Evolutionary conservation across 306 rosid species (phyloP), one percentile per base, ranked within the genome.

Genomic region (Boehmeria nivea): DNA sequence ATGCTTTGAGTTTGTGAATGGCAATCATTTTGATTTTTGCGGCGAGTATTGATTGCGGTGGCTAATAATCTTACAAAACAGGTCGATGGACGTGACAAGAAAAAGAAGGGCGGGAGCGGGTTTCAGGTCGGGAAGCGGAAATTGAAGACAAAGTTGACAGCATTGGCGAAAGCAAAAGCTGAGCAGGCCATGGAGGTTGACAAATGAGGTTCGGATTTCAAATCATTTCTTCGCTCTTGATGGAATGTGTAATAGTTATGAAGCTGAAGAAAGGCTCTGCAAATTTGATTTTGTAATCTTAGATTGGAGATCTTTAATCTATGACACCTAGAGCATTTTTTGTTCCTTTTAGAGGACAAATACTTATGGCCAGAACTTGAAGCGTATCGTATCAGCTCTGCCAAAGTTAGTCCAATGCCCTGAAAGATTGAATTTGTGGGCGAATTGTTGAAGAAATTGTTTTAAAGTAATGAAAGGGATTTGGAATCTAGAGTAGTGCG

Each of bases 131-230:
- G 94, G 59, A 87, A 82, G 82, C 81, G 67, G 67, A 84, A 87
- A 64, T 25, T 91, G 73, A 87, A 87, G 89, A 84, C 94, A 59
- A 87, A 78, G 71, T 42, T 84, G 83, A 76, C 90, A 0, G 83
- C 94, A 2, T 27, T 77, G 60, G 75, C 86, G n/a, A 84, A 84
- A 73, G 94, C 94, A 17, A 90, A 90, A 70, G 94, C 77, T 56
- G 74, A 78, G 22, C 91, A 84, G 60, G 98, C 98, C 33, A 86
- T 90, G 95, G 95, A 86, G 61, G 68, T 90, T 76, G 94, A 87
- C 59, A 64, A 78, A 7, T 87, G 75, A 90, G 83, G 81, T 70
- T 74, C 36, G 7, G 51, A 12, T 57, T n/a, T 5, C 8, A 39
- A 62, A 57, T 48, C 3, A 48, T 45, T 22, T 61, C 12, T n/a